Percentiles rank a stretch among this genome's conserved stretches.
Conservation (phyloP, 1,284 basidiomycete genomes). For the Microbotryum violaceum region DNA sequence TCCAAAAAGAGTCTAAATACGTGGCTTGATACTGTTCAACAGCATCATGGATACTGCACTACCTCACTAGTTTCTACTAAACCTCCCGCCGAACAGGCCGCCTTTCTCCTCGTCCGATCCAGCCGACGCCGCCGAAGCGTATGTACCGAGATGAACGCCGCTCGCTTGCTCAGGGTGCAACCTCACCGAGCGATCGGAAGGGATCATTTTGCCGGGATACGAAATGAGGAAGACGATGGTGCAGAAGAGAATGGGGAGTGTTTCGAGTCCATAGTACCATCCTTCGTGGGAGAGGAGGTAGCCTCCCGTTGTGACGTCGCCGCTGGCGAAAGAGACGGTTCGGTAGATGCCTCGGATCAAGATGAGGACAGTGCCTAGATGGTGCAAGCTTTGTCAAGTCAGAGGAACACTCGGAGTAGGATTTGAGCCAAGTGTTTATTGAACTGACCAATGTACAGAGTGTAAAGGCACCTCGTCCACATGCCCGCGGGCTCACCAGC, state of each 20-base stretch:
- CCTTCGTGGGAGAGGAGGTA: constrained; percentile 20
- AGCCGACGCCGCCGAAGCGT: too few relatives aligned
- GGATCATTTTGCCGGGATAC: constrained; percentile 10
- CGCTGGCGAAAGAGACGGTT: constrained; percentile 23
- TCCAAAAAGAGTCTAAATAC: too few relatives aligned
- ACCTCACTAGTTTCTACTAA: too few relatives aligned
- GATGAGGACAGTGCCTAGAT: background rate
- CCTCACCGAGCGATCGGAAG: constrained; percentile 42
- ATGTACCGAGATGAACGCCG: too few relatives aligned
- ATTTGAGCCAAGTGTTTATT: background rate
- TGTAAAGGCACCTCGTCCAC: constrained; percentile 25
- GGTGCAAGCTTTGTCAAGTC: background rate
- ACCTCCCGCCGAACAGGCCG: too few relatives aligned
- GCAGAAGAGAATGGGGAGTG: constrained; percentile 16
- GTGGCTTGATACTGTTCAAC: too few relatives aligned
- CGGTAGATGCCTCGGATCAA: constrained; percentile 26
- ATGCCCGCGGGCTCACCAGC: constrained; percentile 13
- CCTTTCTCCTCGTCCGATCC: too few relatives aligned
- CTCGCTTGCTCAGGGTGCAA: background rate
- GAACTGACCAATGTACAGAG: constrained; percentile 17
- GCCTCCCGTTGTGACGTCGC: constrained; percentile 5
- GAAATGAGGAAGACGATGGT: constrained; percentile 7
- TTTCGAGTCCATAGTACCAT: constrained; percentile 26
- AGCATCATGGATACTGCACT: too few relatives aligned
- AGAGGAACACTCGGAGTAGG: background rate